Base-by-base conservation (phyloP, 1,284 basidiomycete genomes). In the Hypsizygus ulmarius region DNA sequence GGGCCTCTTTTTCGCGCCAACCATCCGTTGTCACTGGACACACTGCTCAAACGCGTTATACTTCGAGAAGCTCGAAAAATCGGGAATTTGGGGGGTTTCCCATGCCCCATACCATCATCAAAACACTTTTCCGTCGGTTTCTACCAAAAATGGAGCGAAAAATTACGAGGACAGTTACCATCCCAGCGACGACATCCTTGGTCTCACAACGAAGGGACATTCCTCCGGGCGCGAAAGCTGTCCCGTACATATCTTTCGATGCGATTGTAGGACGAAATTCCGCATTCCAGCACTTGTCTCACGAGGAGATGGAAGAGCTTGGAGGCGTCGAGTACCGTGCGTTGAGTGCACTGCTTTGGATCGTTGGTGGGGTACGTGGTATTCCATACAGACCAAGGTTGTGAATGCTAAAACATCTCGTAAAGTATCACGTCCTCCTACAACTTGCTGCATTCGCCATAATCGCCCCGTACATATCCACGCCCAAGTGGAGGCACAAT, bases 321-420 rank as follows among this genome's bases (percentile, higher is more conserved):
- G 94, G 94, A 6, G 95, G 95, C 5, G 89, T 97, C 11, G 96
- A 99, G 65, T 98, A 93, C 61, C 80, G 93, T n/a, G 93, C 89
- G 1, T 69, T 97, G 47, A 86, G 85, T 50, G 75, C 87, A 3
- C 66, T 96, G 35, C 70, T 92, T 12, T 92, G 87, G 84, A 78
- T 93, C 50, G 79, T 93, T 25, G 73, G 77, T 11, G 64, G 68
- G 37, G 87, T 89, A 60, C 40, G 70, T 64, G 39, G n/a, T 30
- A 14, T 25, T 34, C 41, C 28, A 21, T 28, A 29, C 11, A 60
- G 16, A 16, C 14, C 51, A 38, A 62, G 15, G 50, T 49, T 52
- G 32, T 10, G 11, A 7, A 4, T 12, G 11, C 14, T 43, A 18
- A 32, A 34, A 16, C 11, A 48, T 19, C 32, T 49, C 55, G 53